A percentile compares a stretch with the other conserved stretches of the same genome.
phyloP scores from a whole-genome alignment of 257 asterid species.

The Cordia subcordata region DNA sequence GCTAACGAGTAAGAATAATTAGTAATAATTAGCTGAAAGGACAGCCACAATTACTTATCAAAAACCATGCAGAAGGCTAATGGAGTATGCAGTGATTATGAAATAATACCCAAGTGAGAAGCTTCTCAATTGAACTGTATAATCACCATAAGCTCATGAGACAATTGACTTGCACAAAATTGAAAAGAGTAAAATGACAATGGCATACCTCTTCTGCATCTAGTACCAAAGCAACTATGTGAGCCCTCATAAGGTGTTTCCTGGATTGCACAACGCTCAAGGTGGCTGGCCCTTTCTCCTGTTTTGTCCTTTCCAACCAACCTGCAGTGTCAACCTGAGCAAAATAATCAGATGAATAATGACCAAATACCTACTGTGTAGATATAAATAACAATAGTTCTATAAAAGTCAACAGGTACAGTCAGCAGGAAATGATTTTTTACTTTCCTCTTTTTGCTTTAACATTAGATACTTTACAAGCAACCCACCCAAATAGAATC shows the following conservation, averaged over 20 bases:
- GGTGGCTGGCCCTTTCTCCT: constrained; percentile 88
- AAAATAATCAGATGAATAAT: constrained; percentile 11
- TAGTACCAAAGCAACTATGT: constrained; percentile 84
- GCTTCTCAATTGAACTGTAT: too few relatives aligned
- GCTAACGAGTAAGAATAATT: too few relatives aligned
- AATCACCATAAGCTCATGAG: neutral
- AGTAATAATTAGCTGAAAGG: too few relatives aligned
- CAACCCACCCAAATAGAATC: too few relatives aligned
- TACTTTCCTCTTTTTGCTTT: too few relatives aligned
- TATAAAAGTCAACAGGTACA: neutral
- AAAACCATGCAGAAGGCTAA: too few relatives aligned
- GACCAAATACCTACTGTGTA: neutral
- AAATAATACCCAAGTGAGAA: too few relatives aligned
- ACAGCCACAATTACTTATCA: too few relatives aligned
- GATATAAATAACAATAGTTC: neutral
- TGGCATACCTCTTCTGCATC: constrained; percentile 97
- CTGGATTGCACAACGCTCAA: constrained; percentile 93
- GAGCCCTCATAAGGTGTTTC: constrained; percentile 98
- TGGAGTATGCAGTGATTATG: too few relatives aligned
- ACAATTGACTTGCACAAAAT: neutral
- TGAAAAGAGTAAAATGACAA: too few relatives aligned
- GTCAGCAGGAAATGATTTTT: neutral
- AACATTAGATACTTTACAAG: too few relatives aligned
- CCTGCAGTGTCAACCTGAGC: constrained; percentile 96
- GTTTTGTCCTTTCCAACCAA: constrained; percentile 94